Conservation (phyloP, 2,329 filamentous ascomycete genomes). For the Pseudogymnoascus verrucosus region DNA sequence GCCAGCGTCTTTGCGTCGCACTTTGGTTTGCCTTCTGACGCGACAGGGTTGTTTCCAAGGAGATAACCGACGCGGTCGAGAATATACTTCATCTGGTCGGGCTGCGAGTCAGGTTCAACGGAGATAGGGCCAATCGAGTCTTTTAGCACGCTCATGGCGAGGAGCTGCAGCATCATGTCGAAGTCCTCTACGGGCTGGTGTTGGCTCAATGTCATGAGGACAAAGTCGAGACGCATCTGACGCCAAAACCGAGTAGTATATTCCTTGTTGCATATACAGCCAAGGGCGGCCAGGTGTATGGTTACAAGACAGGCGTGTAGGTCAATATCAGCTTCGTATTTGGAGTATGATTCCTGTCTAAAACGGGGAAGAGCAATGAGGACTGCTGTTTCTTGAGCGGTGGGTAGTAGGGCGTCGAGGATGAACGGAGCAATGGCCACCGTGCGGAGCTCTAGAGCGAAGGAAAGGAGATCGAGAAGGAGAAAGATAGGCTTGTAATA, state of each 20-base stretch:
- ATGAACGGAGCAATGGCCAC: constrained; percentile 51
- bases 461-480: constrained; percentile 55
- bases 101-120: constrained; percentile 34
- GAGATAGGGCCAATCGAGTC: constrained; percentile 59
- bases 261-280: constrained; percentile 39
- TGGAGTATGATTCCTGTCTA: constrained; percentile 35
- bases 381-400: constrained; percentile 50
- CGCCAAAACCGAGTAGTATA: constrained; percentile 42
- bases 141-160: constrained; percentile 57
- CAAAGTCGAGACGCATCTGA: constrained; percentile 56
- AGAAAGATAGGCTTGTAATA: constrained; percentile 55
- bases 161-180: constrained; percentile 53
- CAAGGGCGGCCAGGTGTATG: constrained; percentile 54
- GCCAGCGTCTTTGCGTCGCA: constrained; percentile 20
- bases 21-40: constrained; percentile 20
- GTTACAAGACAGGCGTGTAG: constrained; percentile 56
- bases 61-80: constrained; percentile 33
- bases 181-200: constrained; percentile 59
- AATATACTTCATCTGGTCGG: constrained; percentile 32
- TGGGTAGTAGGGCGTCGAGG: constrained; percentile 46
- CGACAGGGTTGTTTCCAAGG: constrained; percentile 36
- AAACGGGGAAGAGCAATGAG: constrained; percentile 39
- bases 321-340: constrained; percentile 50
- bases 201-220: constrained; percentile 58
- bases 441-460: constrained; percentile 55